phyloP scores from a whole-genome alignment of 768 basidiomycete genomes.

The Polyporus arcularius region DNA sequence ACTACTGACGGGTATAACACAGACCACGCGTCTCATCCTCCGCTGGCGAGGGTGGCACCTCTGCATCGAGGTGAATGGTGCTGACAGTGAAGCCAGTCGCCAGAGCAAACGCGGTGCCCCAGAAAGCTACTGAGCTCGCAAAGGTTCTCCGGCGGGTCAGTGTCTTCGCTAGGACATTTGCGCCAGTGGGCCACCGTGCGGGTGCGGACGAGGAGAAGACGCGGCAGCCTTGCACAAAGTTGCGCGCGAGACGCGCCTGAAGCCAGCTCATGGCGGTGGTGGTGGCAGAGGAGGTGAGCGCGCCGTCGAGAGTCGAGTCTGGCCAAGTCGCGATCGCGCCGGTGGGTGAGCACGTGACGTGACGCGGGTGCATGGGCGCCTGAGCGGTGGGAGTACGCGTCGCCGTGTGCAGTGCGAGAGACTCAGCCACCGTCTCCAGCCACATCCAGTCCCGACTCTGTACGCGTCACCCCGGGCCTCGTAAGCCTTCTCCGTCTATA shows the following conservation, averaged over 20 bases:
- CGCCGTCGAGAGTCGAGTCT: slow-evolving; percentile 13
- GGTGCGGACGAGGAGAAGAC: slow-evolving; percentile 12
- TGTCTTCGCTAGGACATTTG: slow-evolving; percentile 2
- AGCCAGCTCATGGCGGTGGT: slow-evolving; percentile 15
- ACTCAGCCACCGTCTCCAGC: slow-evolving; percentile 11
- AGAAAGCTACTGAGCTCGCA: slow-evolving; percentile 11
- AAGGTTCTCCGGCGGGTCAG: slow-evolving; percentile 2
- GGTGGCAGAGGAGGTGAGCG: not conserved
- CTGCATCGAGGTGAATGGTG: slow-evolving; percentile 48
- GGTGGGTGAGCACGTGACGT: not conserved
- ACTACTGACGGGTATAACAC: not conserved
- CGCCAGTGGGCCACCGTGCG: slow-evolving; percentile 1
- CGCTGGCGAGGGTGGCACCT: slow-evolving; percentile 18
- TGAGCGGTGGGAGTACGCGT: slow-evolving; percentile 23
- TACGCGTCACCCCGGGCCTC: slow-evolving; percentile 26
- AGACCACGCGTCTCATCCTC: slow-evolving; percentile 25
- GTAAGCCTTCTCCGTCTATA: slow-evolving; percentile 23
- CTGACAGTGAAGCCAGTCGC: slow-evolving; percentile 34
- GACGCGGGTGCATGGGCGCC: slow-evolving; percentile 10
- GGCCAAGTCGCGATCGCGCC: slow-evolving; percentile 3
- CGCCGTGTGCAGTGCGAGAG: slow-evolving; percentile 4
- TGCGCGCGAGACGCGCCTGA: slow-evolving; percentile 6
- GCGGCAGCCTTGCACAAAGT: slow-evolving; percentile 6
- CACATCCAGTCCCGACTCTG: slow-evolving; percentile 10
- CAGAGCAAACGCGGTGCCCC: slow-evolving; percentile 29